A percentile compares a stretch with the other conserved stretches of the same genome.
phyloP scores from a whole-genome alignment of 495 filamentous ascomycete genomes.

The Penicillium silybi region DNA sequence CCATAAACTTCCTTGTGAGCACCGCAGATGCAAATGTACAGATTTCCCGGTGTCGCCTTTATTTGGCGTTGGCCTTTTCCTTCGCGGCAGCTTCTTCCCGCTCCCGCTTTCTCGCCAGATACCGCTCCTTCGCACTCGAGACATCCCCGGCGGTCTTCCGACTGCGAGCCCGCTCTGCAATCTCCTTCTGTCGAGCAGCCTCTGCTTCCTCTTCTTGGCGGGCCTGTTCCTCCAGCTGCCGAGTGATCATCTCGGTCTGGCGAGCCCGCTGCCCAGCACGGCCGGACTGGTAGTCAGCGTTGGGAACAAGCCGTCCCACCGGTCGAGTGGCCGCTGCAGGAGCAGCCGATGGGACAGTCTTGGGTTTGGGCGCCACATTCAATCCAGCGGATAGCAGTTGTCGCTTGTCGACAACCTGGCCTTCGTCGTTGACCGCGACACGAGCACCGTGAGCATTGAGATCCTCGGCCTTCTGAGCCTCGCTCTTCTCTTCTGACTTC shows the following conservation, averaged over 20 bases:
- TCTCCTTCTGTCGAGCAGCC: constrained; percentile 58
- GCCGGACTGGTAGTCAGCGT: constrained; percentile 36
- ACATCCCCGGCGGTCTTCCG: constrained; percentile 74
- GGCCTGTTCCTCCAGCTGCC: constrained; percentile 61
- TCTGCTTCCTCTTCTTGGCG: constrained; percentile 77
- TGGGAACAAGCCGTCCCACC: constrained; percentile 27
- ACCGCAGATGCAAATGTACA: constrained; percentile 1
- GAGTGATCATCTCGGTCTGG: constrained; percentile 81
- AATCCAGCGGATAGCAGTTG: constrained; percentile 84
- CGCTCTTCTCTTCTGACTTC: constrained; percentile 56
- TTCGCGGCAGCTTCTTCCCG: constrained; percentile 58
- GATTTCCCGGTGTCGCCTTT: neutral
- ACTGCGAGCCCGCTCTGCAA: constrained; percentile 71
- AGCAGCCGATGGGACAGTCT: constrained; percentile 31
- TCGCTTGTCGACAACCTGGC: constrained; percentile 89
- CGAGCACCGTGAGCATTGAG: constrained; percentile 65
- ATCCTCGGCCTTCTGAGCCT: constrained; percentile 67
- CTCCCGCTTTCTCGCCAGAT: constrained; percentile 77
- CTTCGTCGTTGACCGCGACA: constrained; percentile 85
- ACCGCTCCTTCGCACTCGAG: constrained; percentile 80
- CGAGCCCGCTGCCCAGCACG: constrained; percentile 64
- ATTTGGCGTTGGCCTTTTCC: constrained; percentile 14
- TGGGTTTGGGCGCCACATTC: constrained; percentile 68
- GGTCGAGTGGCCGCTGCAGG: constrained; percentile 31
- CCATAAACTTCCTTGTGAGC: neutral